Evolutionary conservation across 106 monocot species (phyloP).

Genomic region (Dendrobium catenatum): DNA sequence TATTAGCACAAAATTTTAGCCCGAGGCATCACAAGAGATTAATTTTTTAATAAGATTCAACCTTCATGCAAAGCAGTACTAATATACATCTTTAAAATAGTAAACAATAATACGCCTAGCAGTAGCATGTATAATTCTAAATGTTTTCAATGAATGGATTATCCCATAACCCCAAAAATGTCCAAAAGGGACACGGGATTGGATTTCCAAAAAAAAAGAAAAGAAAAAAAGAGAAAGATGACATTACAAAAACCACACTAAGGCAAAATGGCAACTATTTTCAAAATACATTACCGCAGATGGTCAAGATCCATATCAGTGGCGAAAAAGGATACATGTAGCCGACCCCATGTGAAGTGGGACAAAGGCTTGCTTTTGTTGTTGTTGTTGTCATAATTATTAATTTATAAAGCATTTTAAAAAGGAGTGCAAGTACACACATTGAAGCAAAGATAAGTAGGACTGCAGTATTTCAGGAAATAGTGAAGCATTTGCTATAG

Average conservation of each 20-base stretch:
- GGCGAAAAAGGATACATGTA: no score
- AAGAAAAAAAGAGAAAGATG: no score
- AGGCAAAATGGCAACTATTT: background rate
- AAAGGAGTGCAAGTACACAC: background rate
- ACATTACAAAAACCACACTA: background rate
- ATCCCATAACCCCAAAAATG: background rate
- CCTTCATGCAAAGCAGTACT: background rate
- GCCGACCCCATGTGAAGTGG: no score
- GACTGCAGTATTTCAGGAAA: background rate
- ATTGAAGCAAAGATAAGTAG: background rate
- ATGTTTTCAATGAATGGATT: background rate
- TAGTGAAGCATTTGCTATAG: background rate
- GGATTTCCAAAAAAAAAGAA: background rate
- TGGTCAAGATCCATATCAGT: background rate
- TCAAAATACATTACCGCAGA: background rate
- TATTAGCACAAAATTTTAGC: conserved; percentile 2
- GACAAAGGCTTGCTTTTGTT: no score
- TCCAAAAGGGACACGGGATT: background rate
- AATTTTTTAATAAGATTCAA: background rate
- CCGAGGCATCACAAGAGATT: background rate
- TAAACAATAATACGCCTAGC: background rate
- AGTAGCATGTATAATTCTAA: background rate
- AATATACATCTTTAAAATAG: conserved; percentile 1
- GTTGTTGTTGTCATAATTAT: background rate
- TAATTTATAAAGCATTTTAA: background rate